A percentile compares a stretch with the other conserved stretches of the same genome.
Conservation (phyloP, 2,329 filamentous ascomycete species). For the Beauveria scarabaeidicola region DNA sequence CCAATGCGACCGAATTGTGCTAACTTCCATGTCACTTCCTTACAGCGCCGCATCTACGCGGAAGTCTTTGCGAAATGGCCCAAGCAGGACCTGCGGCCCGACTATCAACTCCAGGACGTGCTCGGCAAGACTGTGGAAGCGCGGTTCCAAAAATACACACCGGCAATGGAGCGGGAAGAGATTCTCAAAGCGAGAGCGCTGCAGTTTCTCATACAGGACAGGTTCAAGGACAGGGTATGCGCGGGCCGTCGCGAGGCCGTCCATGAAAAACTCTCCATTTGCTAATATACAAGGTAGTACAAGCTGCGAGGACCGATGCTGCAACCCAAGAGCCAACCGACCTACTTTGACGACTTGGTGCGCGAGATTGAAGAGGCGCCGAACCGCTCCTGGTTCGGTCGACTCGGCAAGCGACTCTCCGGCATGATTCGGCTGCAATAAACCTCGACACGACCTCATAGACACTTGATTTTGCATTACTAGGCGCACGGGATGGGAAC, state of each 20-base stretch:
- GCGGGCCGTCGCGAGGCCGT: background rate
- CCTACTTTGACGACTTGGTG: conserved; percentile 53
- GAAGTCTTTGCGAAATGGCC: conserved; percentile 49
- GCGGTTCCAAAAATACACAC: conserved; percentile 25
- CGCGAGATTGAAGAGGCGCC: conserved; percentile 57
- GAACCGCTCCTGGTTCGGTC: conserved; percentile 43
- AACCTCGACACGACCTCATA: conserved; percentile 10
- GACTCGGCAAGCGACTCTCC: conserved; percentile 44
- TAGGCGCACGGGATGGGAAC: background rate
- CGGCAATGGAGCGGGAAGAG: conserved; percentile 37
- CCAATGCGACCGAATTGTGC: background rate
- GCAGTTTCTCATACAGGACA: conserved; percentile 49
- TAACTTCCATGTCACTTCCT: background rate
- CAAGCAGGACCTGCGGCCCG: conserved; percentile 53
- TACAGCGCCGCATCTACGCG: conserved; percentile 28
- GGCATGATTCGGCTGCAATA: conserved; percentile 52
- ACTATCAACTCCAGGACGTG: conserved; percentile 52
- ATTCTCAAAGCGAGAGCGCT: conserved; percentile 51
- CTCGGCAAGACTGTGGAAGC: conserved; percentile 32
- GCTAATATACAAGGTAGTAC: conserved; percentile 21
- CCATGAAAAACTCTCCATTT: background rate
- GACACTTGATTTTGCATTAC: conserved; percentile 1
- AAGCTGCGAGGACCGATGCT: conserved; percentile 41
- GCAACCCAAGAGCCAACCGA: conserved; percentile 53
- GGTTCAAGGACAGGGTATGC: conserved; percentile 47